Evolutionary conservation across 2,329 filamentous ascomycete genomes (phyloP).

Genomic region (Talaromyces sp.): DNA sequence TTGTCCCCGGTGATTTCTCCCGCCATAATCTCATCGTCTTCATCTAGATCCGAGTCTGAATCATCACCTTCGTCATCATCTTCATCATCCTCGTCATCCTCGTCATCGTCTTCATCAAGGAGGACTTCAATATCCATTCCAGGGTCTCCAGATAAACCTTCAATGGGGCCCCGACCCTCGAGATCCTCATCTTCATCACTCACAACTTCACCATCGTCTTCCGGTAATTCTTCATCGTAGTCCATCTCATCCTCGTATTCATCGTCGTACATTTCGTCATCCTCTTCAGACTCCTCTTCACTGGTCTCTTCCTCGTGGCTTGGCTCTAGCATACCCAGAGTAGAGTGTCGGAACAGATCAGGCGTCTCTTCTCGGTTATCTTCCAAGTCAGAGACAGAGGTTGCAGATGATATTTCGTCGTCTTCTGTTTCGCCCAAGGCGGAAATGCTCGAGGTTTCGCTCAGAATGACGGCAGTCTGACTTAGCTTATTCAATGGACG

Average conservation of each 20-base stretch:
- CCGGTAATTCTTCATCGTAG: slow-evolving; percentile 75
- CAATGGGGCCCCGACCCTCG: slow-evolving; percentile 68
- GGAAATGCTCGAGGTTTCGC: slow-evolving; percentile 69
- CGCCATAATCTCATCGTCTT: slow-evolving; percentile 44
- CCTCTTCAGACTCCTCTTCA: slow-evolving; percentile 63
- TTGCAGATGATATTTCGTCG: slow-evolving; percentile 80
- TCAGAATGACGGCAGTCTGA: slow-evolving; percentile 78
- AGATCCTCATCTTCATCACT: slow-evolving; percentile 84
- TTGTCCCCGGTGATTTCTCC: slow-evolving; percentile 52
- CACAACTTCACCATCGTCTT: slow-evolving; percentile 77
- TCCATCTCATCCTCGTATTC: slow-evolving; percentile 88
- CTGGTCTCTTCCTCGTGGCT: slow-evolving; percentile 75
- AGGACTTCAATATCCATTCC: slow-evolving; percentile 77
- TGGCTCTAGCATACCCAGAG: slow-evolving; percentile 88
- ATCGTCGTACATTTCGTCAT: slow-evolving; percentile 90
- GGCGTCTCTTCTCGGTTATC: slow-evolving; percentile 90
- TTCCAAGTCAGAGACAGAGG: slow-evolving; percentile 81
- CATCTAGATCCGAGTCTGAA: slow-evolving; percentile 54
- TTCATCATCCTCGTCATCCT: slow-evolving; percentile 59
- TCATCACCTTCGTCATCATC: slow-evolving; percentile 53
- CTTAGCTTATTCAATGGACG: slow-evolving; percentile 83
- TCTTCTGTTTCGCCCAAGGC: slow-evolving; percentile 66
- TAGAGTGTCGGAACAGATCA: slow-evolving; percentile 93
- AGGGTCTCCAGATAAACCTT: slow-evolving; percentile 57
- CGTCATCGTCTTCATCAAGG: slow-evolving; percentile 63